Conservation (phyloP, 805 yeast genomes). For the Zygoascus ofunaensis region DNA sequence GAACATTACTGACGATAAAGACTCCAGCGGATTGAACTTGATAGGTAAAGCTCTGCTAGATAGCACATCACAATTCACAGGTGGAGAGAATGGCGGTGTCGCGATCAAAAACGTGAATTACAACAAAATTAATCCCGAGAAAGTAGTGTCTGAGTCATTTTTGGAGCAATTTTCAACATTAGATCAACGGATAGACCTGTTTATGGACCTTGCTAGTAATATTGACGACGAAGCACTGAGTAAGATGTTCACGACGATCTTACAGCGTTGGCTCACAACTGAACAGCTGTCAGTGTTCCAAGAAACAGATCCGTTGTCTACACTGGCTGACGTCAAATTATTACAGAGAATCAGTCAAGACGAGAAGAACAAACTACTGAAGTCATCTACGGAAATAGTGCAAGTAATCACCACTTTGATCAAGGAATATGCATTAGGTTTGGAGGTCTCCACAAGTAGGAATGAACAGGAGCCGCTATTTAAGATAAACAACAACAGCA, state of each 20-base stretch:
- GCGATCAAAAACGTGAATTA: slow-evolving; percentile 27
- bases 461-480: neutral
- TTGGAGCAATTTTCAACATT: slow-evolving; percentile 31
- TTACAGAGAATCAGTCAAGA: slow-evolving; percentile 52
- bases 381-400: slow-evolving; percentile 50
- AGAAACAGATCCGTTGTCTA: slow-evolving; percentile 42
- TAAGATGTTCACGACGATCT: slow-evolving; percentile 38
- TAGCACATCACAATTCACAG: neutral
- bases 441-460: slow-evolving; percentile 7
- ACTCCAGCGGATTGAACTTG: neutral
- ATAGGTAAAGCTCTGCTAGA: neutral
- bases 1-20: slow-evolving; percentile 1
- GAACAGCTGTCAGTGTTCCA: slow-evolving; percentile 18
- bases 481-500: neutral
- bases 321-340: slow-evolving; percentile 52
- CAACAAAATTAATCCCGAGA: slow-evolving; percentile 25
- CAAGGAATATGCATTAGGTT: slow-evolving; percentile 24
- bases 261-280: slow-evolving; percentile 51
- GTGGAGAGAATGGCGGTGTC: slow-evolving; percentile 20
- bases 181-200: slow-evolving; percentile 36
- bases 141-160: slow-evolving; percentile 19
- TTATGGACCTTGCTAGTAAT: slow-evolving; percentile 39
- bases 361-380: slow-evolving; percentile 48
- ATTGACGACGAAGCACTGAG: slow-evolving; percentile 40
- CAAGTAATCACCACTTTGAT: slow-evolving; percentile 39